Evolutionary conservation across 495 filamentous ascomycete species (phyloP).

Genomic region (Parathielavia appendiculata): DNA sequence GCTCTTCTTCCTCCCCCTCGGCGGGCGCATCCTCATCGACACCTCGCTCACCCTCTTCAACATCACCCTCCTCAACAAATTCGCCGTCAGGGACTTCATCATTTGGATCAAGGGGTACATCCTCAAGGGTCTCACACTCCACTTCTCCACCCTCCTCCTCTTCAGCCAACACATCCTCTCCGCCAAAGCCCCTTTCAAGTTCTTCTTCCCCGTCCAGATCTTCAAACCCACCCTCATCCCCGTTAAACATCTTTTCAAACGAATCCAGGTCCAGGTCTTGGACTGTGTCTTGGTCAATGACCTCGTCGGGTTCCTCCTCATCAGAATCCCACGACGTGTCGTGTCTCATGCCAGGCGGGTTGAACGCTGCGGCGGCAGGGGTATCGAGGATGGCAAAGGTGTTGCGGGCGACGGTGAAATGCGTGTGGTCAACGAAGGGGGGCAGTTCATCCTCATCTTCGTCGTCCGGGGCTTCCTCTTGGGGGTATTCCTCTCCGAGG

Average conservation of each 20-base stretch:
- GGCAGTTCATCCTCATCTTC: constrained; percentile 2
- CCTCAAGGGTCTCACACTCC: not conserved
- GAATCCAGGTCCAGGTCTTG: not conserved
- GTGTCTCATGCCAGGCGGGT: constrained; percentile 17
- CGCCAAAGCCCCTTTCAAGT: not conserved
- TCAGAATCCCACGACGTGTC: constrained; percentile 1
- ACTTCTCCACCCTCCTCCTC: not conserved
- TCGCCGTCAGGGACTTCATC: not conserved
- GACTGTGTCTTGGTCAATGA: not conserved
- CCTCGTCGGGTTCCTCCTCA: not conserved
- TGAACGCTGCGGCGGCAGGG: constrained; percentile 9
- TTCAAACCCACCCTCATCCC: not conserved
- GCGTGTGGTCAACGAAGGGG: constrained; percentile 6
- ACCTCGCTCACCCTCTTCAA: constrained; percentile 2
- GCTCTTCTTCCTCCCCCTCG: constrained; percentile 5
- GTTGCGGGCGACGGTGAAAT: constrained; percentile 10
- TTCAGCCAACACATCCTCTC: not conserved
- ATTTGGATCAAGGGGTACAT: not conserved
- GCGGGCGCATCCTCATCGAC: not conserved
- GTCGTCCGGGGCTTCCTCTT: not conserved
- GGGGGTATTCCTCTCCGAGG: not conserved
- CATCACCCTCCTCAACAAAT: constrained; percentile 3
- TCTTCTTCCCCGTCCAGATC: constrained; percentile 1
- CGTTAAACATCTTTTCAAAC: not conserved
- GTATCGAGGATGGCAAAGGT: constrained; percentile 17